Percentiles rank a stretch among this genome's conserved stretches.
Conservation (phyloP, 345 rosid species). For the Moricandia moricandioides region DNA sequence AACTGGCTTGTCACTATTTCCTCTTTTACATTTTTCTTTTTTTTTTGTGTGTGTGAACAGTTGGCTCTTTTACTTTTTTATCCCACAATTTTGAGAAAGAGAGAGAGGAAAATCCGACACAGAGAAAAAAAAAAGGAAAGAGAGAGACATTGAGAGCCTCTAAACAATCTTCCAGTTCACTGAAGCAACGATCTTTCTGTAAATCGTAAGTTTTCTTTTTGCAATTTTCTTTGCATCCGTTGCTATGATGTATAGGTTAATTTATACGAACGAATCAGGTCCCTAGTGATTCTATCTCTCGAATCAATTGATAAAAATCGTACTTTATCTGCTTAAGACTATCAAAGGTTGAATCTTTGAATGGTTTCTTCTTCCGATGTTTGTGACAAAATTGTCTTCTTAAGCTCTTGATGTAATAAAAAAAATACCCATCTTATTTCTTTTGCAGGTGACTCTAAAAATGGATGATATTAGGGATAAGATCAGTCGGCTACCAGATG, state of each 20-base stretch:
- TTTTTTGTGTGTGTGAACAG: too few relatives aligned
- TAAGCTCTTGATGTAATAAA: too few relatives aligned
- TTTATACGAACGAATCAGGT: background rate
- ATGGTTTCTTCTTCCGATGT: background rate
- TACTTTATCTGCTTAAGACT: background rate
- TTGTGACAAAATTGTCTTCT: background rate
- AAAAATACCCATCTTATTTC: background rate
- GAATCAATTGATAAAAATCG: background rate
- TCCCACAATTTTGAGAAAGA: background rate
- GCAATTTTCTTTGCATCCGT: background rate
- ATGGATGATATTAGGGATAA: conserved; percentile 20
- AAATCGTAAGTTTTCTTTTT: background rate
- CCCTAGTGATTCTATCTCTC: background rate
- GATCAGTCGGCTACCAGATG: conserved; percentile 34
- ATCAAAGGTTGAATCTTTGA: background rate
- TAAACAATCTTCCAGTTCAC: background rate
- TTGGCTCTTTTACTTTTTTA: background rate
- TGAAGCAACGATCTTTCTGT: background rate
- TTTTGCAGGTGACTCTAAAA: background rate
- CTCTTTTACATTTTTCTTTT: background rate
- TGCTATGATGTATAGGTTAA: too few relatives aligned
- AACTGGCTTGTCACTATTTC: background rate
- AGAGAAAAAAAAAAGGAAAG: background rate
- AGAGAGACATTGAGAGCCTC: background rate
- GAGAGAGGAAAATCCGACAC: background rate